Percentiles rank a stretch among this genome's conserved stretches.
Evolutionary conservation across 2,329 filamentous ascomycete species (phyloP).

Genomic region (Simplicillium aogashimaense): DNA sequence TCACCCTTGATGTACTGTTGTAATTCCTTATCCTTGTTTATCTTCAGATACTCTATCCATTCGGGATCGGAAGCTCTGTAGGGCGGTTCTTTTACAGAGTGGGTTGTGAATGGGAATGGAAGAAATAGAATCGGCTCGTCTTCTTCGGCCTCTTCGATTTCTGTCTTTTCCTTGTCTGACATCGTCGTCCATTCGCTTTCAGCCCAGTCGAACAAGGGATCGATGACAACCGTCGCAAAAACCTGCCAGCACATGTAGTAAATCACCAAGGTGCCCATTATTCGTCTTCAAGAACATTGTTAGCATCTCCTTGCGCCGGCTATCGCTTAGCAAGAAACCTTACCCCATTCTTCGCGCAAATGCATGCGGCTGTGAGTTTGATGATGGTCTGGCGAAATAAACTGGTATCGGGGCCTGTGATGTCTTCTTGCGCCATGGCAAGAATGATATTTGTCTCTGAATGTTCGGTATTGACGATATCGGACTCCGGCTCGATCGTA

Average conservation of each 20-base stretch:
- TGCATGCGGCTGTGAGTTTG: conserved; percentile 6
- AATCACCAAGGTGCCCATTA: conserved; percentile 19
- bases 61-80: conserved; percentile 52
- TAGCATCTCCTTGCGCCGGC: neutral
- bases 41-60: conserved; percentile 48
- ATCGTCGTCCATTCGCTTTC: conserved; percentile 31
- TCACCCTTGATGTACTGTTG: conserved; percentile 36
- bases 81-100: conserved; percentile 33
- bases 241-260: conserved; percentile 29
- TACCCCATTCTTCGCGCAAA: conserved; percentile 19
- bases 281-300: conserved; percentile 6
- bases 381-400: conserved; percentile 18
- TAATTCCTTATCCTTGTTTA: conserved; percentile 42
- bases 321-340: conserved; percentile 1
- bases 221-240: conserved; percentile 35
- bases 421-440: conserved; percentile 20
- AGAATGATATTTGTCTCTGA: conserved; percentile 19
- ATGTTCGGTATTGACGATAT: conserved; percentile 9
- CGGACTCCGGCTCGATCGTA: conserved; percentile 12
- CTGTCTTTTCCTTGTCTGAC: conserved; percentile 32
- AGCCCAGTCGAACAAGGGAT: conserved; percentile 30
- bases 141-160: conserved; percentile 29
- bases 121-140: conserved; percentile 43
- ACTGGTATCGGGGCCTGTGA: conserved; percentile 15
- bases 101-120: conserved; percentile 50